These are phyloP conservation scores for Mortierella sp. DNA, from an alignment of 371 early-diverging fungal genomes.

Conservation along the genomic window DNA sequence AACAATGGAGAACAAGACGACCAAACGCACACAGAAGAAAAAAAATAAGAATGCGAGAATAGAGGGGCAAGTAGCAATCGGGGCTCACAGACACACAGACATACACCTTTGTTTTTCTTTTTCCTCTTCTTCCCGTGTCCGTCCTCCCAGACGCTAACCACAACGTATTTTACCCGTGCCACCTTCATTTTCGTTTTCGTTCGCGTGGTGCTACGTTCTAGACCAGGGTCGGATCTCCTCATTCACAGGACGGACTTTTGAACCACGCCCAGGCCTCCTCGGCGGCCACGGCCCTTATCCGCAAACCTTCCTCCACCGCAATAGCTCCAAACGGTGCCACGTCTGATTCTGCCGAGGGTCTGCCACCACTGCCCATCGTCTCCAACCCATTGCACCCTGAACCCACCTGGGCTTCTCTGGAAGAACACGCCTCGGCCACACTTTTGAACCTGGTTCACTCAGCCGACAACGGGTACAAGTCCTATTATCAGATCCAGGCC, in stretches of 20 bases:
- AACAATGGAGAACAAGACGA: not conserved
- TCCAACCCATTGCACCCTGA: conserved; percentile 50
- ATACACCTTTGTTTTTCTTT: not conserved
- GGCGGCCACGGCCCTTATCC: conserved; percentile 71
- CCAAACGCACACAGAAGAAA: not conserved
- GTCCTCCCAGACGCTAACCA: not conserved
- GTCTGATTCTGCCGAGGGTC: conserved; percentile 42
- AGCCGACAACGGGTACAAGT: conserved; percentile 71
- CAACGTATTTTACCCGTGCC: not conserved
- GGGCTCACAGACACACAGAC: conserved; percentile 8
- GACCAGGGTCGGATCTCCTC: conserved; percentile 39
- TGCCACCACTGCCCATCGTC: conserved; percentile 38
- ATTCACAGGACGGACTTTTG: conserved; percentile 22
- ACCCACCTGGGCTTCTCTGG: conserved; percentile 76
- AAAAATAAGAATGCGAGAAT: not conserved
- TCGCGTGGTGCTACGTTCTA: conserved; percentile 14
- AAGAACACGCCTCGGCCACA: conserved; percentile 73
- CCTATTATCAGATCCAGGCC: conserved; percentile 69
- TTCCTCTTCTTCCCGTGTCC: not conserved
- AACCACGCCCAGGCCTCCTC: conserved; percentile 45
- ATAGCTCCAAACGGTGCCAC: not conserved
- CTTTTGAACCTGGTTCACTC: conserved; percentile 75
- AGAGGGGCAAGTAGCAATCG: not conserved
- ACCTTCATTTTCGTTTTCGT: conserved; percentile 22
- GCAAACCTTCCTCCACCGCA: conserved; percentile 65